Percentiles rank a stretch among this genome's conserved stretches.
phyloP scores from a whole-genome alignment of 345 rosid species.

The Boechera stricta region DNA sequence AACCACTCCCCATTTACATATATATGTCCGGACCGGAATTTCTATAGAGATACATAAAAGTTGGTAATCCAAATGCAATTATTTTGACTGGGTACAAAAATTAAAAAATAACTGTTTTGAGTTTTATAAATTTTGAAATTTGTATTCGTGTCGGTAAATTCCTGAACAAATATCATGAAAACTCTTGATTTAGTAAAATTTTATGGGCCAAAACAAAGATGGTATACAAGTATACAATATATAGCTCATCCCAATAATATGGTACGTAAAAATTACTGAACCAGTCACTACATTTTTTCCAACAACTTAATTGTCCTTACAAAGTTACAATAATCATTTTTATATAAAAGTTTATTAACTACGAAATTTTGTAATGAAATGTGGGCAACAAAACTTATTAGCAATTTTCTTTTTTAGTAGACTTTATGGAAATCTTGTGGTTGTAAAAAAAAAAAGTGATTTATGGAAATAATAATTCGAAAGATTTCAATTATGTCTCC shows the following conservation, averaged over 20 bases:
- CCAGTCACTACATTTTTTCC: background rate
- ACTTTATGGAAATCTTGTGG: background rate
- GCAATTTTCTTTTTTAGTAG: background rate
- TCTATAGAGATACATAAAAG: background rate
- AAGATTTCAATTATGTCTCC: constrained; percentile 36
- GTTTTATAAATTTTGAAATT: background rate
- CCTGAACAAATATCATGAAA: background rate
- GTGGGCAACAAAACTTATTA: background rate
- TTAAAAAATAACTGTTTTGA: background rate
- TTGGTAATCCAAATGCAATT: background rate
- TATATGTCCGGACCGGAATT: background rate
- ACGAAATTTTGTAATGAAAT: background rate
- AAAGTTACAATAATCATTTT: background rate
- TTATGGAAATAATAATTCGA: constrained; percentile 18
- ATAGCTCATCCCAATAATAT: background rate
- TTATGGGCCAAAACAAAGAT: background rate
- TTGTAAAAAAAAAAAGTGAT: background rate
- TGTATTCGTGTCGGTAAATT: background rate
- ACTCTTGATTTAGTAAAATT: background rate
- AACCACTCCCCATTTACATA: background rate
- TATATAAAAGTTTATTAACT: background rate
- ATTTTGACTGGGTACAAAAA: background rate
- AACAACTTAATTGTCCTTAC: constrained; percentile 3
- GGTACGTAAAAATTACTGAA: background rate
- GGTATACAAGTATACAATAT: background rate